A percentile compares a stretch with the other conserved stretches of the same genome.
Evolutionary conservation across 1,139 yeast species (phyloP).

Genomic region (Diutina scorzettiae): DNA sequence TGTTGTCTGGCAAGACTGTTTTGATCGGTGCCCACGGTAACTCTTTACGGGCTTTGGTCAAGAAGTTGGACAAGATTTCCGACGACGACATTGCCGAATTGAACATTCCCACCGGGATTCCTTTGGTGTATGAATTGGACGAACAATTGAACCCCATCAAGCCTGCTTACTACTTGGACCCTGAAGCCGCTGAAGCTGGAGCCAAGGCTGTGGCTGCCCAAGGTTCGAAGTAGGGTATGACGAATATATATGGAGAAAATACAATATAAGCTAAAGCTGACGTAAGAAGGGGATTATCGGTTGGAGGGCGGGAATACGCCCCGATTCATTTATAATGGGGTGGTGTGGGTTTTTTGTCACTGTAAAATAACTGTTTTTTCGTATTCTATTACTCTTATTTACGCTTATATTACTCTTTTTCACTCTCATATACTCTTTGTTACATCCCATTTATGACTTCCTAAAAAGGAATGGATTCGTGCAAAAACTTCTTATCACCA

Average conservation of each 20-base stretch:
- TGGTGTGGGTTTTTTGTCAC: no score
- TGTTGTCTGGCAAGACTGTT: conserved; percentile 81
- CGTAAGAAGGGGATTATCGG: no score
- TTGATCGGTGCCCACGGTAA: conserved; percentile 97
- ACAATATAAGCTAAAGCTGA: no score
- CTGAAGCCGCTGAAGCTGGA: conserved; percentile 99
- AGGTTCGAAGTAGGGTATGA: conserved; percentile 54
- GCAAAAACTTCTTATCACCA: conserved; percentile 70
- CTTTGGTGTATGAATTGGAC: conserved; percentile 94
- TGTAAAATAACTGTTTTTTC: no score
- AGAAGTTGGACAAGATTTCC: conserved; percentile 90
- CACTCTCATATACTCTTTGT: no score
- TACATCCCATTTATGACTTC: neutral
- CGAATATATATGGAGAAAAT: no score
- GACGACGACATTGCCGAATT: conserved; percentile 87
- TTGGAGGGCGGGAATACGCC: no score
- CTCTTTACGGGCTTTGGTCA: conserved; percentile 93
- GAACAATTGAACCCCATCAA: conserved; percentile 77
- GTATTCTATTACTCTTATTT: no score
- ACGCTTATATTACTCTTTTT: no score
- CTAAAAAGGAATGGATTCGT: conserved; percentile 32
- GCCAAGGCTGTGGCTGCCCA: conserved; percentile 99
- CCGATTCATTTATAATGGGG: no score
- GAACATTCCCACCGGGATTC: conserved; percentile 98
- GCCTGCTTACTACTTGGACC: conserved; percentile 94